A percentile compares a stretch with the other conserved stretches of the same genome.
Conservation (phyloP, 129 eudicot genomes). For the Flaveria ramosissima region DNA sequence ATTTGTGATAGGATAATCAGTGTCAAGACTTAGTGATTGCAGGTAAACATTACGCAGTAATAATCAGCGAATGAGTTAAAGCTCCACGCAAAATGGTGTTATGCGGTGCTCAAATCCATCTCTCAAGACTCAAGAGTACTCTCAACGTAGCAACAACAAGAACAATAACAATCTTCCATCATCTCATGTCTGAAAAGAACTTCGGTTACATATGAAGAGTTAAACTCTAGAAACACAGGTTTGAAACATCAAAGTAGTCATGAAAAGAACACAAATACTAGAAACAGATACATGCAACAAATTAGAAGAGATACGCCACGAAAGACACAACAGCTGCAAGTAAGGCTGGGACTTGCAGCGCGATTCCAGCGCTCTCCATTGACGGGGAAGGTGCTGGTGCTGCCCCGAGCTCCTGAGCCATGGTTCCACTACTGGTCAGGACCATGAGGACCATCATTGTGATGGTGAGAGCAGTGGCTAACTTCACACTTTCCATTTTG, state of each 20-base stretch:
- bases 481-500: conserved; percentile 40
- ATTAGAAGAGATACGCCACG: conserved; percentile 38
- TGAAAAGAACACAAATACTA: not conserved
- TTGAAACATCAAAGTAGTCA: not conserved
- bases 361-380: conserved; percentile 46
- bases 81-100: too few relatives aligned
- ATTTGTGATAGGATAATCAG: too few relatives aligned
- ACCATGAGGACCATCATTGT: conserved; percentile 24
- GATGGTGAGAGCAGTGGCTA: conserved; percentile 33
- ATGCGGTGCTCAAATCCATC: too few relatives aligned
- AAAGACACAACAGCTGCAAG: conserved; percentile 37
- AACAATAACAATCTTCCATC: not conserved
- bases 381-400: conserved; percentile 54
- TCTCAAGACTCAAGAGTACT: too few relatives aligned
- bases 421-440: conserved; percentile 23
- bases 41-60: too few relatives aligned
- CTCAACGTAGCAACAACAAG: too few relatives aligned
- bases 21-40: too few relatives aligned
- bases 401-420: conserved; percentile 38
- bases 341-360: conserved; percentile 35
- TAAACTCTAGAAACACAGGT: not conserved
- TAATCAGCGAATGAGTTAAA: too few relatives aligned
- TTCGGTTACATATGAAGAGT: not conserved
- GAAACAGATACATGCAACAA: not conserved
- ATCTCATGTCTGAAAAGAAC: not conserved